Evolutionary conservation across 345 rosid species (phyloP), one percentile per base, ranked within the genome.

Genomic region (Syzygium aqueum): DNA sequence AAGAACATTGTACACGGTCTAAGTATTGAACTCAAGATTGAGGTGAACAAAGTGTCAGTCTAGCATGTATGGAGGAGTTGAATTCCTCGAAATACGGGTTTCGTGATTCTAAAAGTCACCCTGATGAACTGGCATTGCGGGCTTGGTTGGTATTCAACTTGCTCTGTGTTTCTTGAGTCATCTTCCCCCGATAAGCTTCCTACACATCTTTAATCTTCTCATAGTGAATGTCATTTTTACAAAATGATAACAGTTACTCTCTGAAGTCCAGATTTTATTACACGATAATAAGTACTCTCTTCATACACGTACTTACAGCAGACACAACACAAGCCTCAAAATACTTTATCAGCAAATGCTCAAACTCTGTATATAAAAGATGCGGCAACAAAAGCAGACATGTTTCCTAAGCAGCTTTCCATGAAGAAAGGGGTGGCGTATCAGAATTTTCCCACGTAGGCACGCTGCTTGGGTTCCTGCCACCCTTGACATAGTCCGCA

Each of bases 361-460:
- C 67, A 27, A 59, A 27, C 67, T 11, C 67, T 59, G 67, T 30
- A 59, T 27, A 59, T 59, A 15, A 59, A 27, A 59, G 30, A 61
- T 12, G 8, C 2, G 9, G 33, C 17, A 0, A n/a, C 73, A 61
- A 17, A 61, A 61, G 17, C 33, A 61, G 9, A 61, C 33, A 30
- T 61, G 85, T 46, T 16, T 61, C n/a, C 54, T 51, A 84, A 51
- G 27, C 85, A 27, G 33, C 53, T 1, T 0, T 89, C 97, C 96
- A 95, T 63, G 94, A 92, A 84, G 95, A 91, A 78, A 93, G 50
- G 1, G 94, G 93, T 43, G 96, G 95, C 51, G 96, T 95, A 19
- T 94, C 95, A 0, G 94, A 89, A 51, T 89, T 61, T 56, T 90
- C 85, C 92, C 87, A 91, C 11, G 96, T 95, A 27, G 80, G 1